phyloP scores from a whole-genome alignment of 2,329 filamentous ascomycete species.

The Westerdykella ornata region DNA sequence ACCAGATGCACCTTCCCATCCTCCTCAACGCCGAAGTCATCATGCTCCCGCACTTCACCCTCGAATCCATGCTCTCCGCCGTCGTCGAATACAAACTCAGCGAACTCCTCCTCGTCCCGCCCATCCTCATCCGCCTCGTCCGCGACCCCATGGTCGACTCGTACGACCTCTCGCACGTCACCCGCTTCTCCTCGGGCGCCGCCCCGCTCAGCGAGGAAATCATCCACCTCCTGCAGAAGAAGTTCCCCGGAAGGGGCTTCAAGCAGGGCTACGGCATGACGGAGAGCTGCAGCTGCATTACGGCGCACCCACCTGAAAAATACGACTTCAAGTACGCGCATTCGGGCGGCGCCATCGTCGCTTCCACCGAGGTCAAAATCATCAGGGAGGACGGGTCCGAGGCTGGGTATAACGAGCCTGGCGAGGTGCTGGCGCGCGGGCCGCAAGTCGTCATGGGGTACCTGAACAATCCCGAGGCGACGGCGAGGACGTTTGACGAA shows the following conservation, averaged over 20 bases:
- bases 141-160: constrained; percentile 49
- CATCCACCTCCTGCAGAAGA: constrained; percentile 48
- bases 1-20: constrained; percentile 55
- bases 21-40: constrained; percentile 59
- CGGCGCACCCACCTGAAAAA: constrained; percentile 51
- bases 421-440: constrained; percentile 46
- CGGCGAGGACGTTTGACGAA: constrained; percentile 41
- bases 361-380: constrained; percentile 55
- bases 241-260: constrained; percentile 55
- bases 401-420: constrained; percentile 47
- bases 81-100: constrained; percentile 45
- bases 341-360: constrained; percentile 51
- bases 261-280: constrained; percentile 66
- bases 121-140: constrained; percentile 55
- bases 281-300: constrained; percentile 58
- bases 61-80: constrained; percentile 44
- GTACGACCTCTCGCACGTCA: constrained; percentile 53
- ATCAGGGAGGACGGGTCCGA: constrained; percentile 52
- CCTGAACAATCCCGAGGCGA: constrained; percentile 40
- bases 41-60: constrained; percentile 59
- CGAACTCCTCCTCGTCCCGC: constrained; percentile 49
- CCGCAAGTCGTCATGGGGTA: constrained; percentile 49
- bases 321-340: constrained; percentile 54
- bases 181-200: constrained; percentile 54
- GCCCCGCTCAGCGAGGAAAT: constrained; percentile 55